Base-by-base conservation (phyloP, 768 basidiomycete genomes). In the Serendipita sp. region DNA sequence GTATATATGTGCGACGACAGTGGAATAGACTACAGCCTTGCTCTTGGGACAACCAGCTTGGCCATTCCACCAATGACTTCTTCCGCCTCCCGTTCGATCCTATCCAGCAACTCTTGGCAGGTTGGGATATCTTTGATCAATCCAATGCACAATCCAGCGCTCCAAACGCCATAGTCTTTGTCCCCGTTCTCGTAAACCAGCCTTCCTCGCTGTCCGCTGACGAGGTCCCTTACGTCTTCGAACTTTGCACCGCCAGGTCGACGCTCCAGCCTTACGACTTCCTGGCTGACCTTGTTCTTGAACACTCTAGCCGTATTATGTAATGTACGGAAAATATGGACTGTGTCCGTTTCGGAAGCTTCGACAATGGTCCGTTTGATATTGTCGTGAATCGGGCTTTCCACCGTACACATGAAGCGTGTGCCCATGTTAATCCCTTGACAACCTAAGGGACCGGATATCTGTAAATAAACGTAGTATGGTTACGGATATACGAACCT, bases 281-380 rank as follows among this genome's bases (percentile, higher is more conserved):
- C 85, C 70, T 80, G 70, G 14, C 93, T 77, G 24, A 95, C 82
- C 62, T 81, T 81, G 75, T 94, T 94, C 77, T 86, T 91, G 77
- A 78, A 89, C 11, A 90, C 88, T n/a, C 89, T 81, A 13, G 88
- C 82, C 2, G 89, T 90, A 69, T 92, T 90, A 69, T 79, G 78
- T 50, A 95, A 73, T 0, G 88, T 91, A 60, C 93, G 82, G 78
- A 96, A 92, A 67, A 96, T 93, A 72, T 94, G 92, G 2, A 87
- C 71, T 0, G 91, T 91, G 71, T 92, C 89, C 62, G 79, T 79
- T 71, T 96, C 94, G 0, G 79, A 83, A 13, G 90, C 85, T 14
- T 81, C 77, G 38, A 96, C 85, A 51, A 96, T 95, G 72, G 82
- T 87, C 61, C 92, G 79, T 71, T 97, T 96, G 78, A 97, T 89